Base-by-base conservation (phyloP, 169 alveolate genomes). In the Eimeria tenella region DNA sequence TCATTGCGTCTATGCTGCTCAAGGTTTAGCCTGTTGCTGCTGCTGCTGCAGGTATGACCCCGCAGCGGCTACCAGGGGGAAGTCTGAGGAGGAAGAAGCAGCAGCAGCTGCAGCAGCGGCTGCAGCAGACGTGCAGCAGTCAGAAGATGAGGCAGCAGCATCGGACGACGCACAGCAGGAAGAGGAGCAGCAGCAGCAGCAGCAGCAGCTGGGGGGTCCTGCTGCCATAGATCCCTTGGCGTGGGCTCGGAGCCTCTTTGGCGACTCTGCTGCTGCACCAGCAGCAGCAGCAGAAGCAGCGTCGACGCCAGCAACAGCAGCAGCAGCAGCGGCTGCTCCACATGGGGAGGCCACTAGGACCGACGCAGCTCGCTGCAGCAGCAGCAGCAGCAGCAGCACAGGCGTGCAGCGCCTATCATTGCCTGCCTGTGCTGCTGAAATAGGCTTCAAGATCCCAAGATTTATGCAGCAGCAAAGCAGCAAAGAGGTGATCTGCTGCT, bases 221-320 rank as follows among this genome's bases (percentile, higher is more conserved):
- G 63, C 86, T 13, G 60, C 86, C 55, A 75, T 75, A 31, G 86
- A 75, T 65, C 86, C 86, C 10, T 9, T 75, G 4, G 23, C 55
- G 13, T 75, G 86, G 86, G 86, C 86, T 1, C 6, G 63, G 23
- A 75, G 86, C 63, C 86, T 75, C 63, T 75, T 75, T 42, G 86
- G 86, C 13, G 86, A 75, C 4, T 21, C 86, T 49, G 60, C 60
- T 31, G 86, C 82, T 21, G 86, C 86, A 13, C 63, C 86, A 49
- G 17, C 82, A 21, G 86, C 86, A 21, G 63, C 86, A 21, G 63
- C 25, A 25, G n/a, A 31, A 17, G 53, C 49, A 21, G 63, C 55
- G 49, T 8, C 60, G n/a, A 50, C 82, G 9, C 17, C 60, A 5
- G 65, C 86, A 63, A 15, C 50, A 23, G 63, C 86, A 31, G 86